These are phyloP conservation scores for Cerrena zonata DNA, from an alignment of 1,284 basidiomycete genomes.

Conservation along the genomic window DNA sequence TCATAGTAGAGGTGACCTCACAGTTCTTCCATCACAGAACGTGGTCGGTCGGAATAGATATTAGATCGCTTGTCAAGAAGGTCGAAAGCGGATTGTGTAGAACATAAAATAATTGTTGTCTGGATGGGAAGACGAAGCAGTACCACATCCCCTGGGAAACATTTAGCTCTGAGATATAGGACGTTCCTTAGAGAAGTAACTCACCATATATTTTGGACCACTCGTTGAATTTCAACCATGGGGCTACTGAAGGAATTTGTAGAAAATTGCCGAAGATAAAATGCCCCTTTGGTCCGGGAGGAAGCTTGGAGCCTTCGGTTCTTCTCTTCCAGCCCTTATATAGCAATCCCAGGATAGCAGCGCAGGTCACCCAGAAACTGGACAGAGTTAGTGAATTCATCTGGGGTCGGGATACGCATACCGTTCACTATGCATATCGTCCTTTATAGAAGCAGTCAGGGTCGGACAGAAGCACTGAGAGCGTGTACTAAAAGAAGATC, in stretches of 20 bases:
- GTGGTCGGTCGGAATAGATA: constrained; percentile 7
- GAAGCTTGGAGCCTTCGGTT: no score
- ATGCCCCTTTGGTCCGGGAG: constrained; percentile 5
- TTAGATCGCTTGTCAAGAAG: constrained; percentile 11
- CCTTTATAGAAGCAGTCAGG: no score
- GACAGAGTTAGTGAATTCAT: no score
- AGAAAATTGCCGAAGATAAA: constrained; percentile 7
- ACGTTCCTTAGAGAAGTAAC: not conserved
- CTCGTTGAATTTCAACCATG: not conserved
- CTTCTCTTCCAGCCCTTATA: no score
- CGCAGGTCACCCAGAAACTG: no score
- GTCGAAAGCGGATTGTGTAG: constrained; percentile 5
- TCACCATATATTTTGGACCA: constrained; percentile 7
- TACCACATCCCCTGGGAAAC: constrained; percentile 2
- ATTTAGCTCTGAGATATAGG: not conserved
- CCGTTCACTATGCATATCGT: no score
- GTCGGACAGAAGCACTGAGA: no score
- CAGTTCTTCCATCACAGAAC: constrained; percentile 4
- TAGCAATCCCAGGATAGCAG: no score
- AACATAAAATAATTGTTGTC: constrained; percentile 8
- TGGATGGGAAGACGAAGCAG: not conserved
- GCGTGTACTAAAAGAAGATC: no score
- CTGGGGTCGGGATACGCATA: no score
- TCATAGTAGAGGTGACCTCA: not conserved
- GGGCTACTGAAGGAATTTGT: constrained; percentile 1